Conservation (phyloP, 176 grass and related monocot species). For the Avena sativa region DNA sequence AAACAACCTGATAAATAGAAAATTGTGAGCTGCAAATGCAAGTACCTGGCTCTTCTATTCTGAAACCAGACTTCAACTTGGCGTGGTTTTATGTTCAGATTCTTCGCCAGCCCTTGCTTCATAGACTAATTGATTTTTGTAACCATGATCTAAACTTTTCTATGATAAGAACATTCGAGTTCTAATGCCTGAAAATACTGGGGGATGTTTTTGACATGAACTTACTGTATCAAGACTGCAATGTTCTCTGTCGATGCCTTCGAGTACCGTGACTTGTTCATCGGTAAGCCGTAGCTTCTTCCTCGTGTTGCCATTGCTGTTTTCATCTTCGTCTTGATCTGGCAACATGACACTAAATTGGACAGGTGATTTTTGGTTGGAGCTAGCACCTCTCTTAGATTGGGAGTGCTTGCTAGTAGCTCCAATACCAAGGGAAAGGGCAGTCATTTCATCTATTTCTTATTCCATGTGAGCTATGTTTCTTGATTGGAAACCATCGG, state of each 20-base stretch:
- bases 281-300: constrained; percentile 52
- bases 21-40: not conserved
- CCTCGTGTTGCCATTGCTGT: not conserved
- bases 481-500: constrained; percentile 1
- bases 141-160: not conserved
- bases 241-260: constrained; percentile 29
- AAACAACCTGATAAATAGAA: not conserved
- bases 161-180: not conserved
- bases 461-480: constrained; percentile 21
- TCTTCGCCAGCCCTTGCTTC: constrained; percentile 45
- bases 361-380: constrained; percentile 3
- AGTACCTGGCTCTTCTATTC: constrained; percentile 60
- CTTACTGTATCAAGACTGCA: constrained; percentile 51
- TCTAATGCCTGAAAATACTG: not conserved
- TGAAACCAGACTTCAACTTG: constrained; percentile 63
- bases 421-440: constrained; percentile 33
- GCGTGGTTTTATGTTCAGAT: constrained; percentile 39
- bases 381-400: not conserved
- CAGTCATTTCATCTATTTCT: constrained; percentile 41
- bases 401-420: not conserved
- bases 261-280: constrained; percentile 40
- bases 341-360: not conserved
- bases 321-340: not conserved
- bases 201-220: not conserved
- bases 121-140: constrained; percentile 1